Evolutionary conservation across 2,329 filamentous ascomycete genomes (phyloP), one percentile per base, ranked within the genome.

Genomic region (Pyrenophora teres): DNA sequence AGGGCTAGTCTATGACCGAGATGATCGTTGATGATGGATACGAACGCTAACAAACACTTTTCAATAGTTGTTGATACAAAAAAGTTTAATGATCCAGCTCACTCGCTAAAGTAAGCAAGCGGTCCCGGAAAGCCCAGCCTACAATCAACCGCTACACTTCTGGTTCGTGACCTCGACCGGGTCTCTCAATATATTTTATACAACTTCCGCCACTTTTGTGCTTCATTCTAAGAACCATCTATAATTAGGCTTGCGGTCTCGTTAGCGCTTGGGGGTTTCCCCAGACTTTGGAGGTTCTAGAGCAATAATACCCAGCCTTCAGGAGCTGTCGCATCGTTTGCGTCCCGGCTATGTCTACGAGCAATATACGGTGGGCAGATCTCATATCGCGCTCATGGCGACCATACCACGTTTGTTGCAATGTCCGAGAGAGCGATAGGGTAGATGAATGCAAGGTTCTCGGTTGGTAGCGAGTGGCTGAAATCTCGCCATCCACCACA

Each of bases 101-200:
- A 38, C 51, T 64, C 65, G 65, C 65, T 63, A 64, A 56, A 50
- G 13, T 38, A 36, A 25, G 52, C 46, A 59, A 64, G 57, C 44
- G 64, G 63, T 54, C 39, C 52, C 41, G 50, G 48, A 40, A 54
- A 46, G 31, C 27, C 53, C 60, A 52, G 59, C 50, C 46, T 36
- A 54, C 57, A 65, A 69, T 70, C 64, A 67, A 62, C 62, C 65
- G 59, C 57, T 47, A 41, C 37, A 50, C 46, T 32, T 59, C 48
- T 36, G 48, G 46, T 55, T 54, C 54, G 54, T 48, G 65, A 67
- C 65, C 65, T 66, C 64, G 65, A 63, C 65, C 63, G 48, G 51
- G 59, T 58, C 65, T 62, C 59, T 40, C 63, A 70, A 70, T 70
- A 40, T 70, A 69, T 63, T 63, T 64, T 68, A 70, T 69, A 68